Base-by-base conservation (phyloP, 495 filamentous ascomycete species). In the Penicillium flavigenum region DNA sequence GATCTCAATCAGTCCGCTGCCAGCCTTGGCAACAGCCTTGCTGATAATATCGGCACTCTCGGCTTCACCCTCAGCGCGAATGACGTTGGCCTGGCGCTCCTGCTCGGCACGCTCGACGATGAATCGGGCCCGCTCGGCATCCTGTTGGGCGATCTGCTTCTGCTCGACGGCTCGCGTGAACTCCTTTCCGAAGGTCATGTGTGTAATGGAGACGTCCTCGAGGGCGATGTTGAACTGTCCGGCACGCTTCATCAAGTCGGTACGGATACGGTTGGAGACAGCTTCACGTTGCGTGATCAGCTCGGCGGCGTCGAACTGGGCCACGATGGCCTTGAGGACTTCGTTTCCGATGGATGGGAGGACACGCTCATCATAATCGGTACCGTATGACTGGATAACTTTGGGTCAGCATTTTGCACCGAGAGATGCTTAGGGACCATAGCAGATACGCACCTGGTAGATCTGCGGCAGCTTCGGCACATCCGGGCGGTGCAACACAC, bases 271-370 rank as follows among this genome's bases (percentile, higher is more conserved):
- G 80, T 96, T 88, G 63, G 86, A 90, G 66, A 99, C 95, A 61
- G 91, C 86, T 80, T 99, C 94, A 63, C 94, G 90, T 75, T 99
- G 94, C 49, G 94, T 99, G 85, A 99, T 99, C 54, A 99, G 89
- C 76, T 99, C 94, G 53, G 94, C 94, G 64, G 94, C 94, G 76
- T 99, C 94, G 81, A 98, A 99, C 72, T 98, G 94, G 63, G 94
- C 94, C 50, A 99, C 94, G 76, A 98, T 98, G 61, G 94, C 82
- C 79, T 99, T 99, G 71, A 99, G 91, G 64, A 99, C 94, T 88
- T 99, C 94, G 82, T 99, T 99, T 70, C 94, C 94, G 83, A 99
- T 98, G 67, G 94, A 99, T 52, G 94, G 94, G 67, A 99, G 91
- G 44, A 99, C 94, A 76, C 94, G 89, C 81, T 99, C 94, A 76